These are phyloP conservation scores for Tylopilus cervinicoccineus DNA, from an alignment of 768 basidiomycete genomes.

Conservation along the genomic window DNA sequence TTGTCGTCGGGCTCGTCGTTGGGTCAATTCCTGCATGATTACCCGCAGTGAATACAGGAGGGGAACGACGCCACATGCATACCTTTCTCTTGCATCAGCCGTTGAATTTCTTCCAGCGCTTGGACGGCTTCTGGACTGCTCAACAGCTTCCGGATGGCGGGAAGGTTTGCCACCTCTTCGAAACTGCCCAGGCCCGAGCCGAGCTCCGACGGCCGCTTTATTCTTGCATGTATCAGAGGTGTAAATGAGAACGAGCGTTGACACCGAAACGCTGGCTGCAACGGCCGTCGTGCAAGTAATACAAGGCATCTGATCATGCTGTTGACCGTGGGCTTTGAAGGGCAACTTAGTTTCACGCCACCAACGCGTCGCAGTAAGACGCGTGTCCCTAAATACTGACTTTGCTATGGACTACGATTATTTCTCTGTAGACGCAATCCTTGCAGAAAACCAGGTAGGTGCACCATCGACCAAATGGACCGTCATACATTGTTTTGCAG, in stretches of 20 bases:
- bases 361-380: slow-evolving; percentile 16
- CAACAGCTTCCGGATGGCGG: slow-evolving; percentile 45
- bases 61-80: slow-evolving; percentile 4
- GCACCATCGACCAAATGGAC: neutral
- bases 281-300: slow-evolving; percentile 13
- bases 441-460: slow-evolving; percentile 83
- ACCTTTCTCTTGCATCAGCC: slow-evolving; percentile 48
- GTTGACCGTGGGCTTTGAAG: neutral
- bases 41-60: neutral
- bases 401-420: slow-evolving; percentile 82
- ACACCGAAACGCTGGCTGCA: slow-evolving; percentile 9
- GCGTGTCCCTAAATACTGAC: neutral
- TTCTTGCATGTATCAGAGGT: slow-evolving; percentile 25
- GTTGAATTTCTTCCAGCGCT: slow-evolving; percentile 44
- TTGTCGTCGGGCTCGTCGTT: slow-evolving; percentile 42
- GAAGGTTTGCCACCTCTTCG: slow-evolving; percentile 37
- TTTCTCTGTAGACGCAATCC: slow-evolving; percentile 86
- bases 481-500: slow-evolving; percentile 34
- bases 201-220: slow-evolving; percentile 27
- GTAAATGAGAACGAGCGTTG: slow-evolving; percentile 32
- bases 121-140: slow-evolving; percentile 47
- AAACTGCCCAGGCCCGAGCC: slow-evolving; percentile 38
- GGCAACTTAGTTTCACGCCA: slow-evolving; percentile 14
- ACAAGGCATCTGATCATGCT: slow-evolving; percentile 22
- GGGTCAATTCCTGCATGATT: slow-evolving; percentile 44